phyloP scores from a whole-genome alignment of 495 filamentous ascomycete genomes.

The Aspergillus bridgeri region DNA sequence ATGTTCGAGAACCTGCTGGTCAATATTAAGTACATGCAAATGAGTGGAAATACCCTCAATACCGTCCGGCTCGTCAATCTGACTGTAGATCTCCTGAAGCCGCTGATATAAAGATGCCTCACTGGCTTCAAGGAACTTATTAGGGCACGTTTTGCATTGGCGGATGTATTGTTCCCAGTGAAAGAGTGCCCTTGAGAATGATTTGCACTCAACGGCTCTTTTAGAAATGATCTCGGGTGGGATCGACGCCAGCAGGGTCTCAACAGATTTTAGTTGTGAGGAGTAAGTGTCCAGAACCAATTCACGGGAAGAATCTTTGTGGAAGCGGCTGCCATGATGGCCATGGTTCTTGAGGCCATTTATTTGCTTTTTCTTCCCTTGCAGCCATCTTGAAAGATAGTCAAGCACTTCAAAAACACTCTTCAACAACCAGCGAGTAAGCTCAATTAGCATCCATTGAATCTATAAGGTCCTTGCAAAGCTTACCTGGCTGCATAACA shows the following conservation, averaged over 20 bases:
- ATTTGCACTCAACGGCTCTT: conserved; percentile 85
- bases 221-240: conserved; percentile 81
- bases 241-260: conserved; percentile 61
- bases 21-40: conserved; percentile 73
- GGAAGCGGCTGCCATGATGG: conserved; percentile 33
- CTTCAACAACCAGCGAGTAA: conserved; percentile 36
- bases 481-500: conserved; percentile 78
- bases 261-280: conserved; percentile 58
- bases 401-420: conserved; percentile 88
- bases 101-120: conserved; percentile 64
- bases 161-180: conserved; percentile 91
- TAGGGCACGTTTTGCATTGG: conserved; percentile 44
- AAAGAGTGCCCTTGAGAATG: conserved; percentile 86
- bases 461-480: not conserved
- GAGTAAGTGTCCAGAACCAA: conserved; percentile 40
- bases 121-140: conserved; percentile 34
- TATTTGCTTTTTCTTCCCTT: conserved; percentile 67
- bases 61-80: conserved; percentile 96
- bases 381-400: conserved; percentile 85
- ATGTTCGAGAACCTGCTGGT: conserved; percentile 90
- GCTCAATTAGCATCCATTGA: not conserved
- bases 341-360: conserved; percentile 34
- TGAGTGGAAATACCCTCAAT: conserved; percentile 91
- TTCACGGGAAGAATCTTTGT: conserved; percentile 36
- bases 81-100: conserved; percentile 88